Conservation (phyloP, 225 moss, liverwort and hornwort species). For the Pseudisothecium myosuroides region DNA sequence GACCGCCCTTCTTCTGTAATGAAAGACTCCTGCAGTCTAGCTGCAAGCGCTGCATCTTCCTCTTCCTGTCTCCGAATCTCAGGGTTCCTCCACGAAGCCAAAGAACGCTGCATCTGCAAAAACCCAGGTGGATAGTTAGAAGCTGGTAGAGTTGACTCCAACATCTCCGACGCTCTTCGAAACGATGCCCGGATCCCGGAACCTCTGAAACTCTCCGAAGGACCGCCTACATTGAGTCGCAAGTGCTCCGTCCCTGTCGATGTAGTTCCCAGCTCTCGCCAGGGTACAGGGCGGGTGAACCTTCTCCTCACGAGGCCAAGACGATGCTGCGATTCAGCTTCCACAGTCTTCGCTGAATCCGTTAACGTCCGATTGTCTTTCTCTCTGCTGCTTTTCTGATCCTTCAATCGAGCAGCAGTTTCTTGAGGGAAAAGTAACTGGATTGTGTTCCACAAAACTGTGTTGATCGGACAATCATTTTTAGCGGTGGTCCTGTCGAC, state of each 20-base stretch:
- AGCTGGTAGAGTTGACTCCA: background rate
- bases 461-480: constrained; percentile 56
- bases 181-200: background rate
- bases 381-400: constrained; percentile 9
- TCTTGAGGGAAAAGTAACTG: constrained; percentile 83
- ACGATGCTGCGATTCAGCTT: constrained; percentile 20
- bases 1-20: constrained; percentile 11
- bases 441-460: constrained; percentile 93
- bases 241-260: constrained; percentile 5
- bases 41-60: constrained; percentile 33
- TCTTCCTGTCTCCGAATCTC: constrained; percentile 29
- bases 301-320: constrained; percentile 24
- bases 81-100: background rate
- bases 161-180: constrained; percentile 15
- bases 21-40: constrained; percentile 25
- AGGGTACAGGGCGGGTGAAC: constrained; percentile 20
- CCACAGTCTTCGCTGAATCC: background rate
- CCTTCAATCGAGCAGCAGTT: constrained; percentile 45
- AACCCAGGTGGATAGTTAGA: background rate
- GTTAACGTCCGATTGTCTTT: background rate
- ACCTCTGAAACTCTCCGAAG: background rate
- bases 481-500: constrained; percentile 31
- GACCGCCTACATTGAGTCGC: background rate
- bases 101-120: background rate
- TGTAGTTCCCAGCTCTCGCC: constrained; percentile 22